Conservation (phyloP, 345 rosid genomes). For the Eucalyptus cladocalyx region DNA sequence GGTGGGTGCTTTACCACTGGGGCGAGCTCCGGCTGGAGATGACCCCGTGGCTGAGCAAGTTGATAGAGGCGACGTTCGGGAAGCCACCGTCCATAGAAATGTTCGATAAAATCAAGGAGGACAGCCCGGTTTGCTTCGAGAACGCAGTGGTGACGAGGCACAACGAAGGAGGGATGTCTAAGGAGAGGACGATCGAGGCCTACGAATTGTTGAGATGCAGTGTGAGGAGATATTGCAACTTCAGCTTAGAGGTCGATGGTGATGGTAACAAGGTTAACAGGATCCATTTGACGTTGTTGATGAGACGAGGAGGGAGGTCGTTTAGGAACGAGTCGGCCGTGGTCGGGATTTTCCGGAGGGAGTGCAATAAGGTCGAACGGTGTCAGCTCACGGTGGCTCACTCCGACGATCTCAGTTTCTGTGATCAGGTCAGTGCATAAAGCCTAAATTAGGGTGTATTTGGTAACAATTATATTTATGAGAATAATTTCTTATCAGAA, state of each 20-base stretch:
- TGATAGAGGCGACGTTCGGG: constrained; percentile 32
- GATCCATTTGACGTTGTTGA: constrained; percentile 47
- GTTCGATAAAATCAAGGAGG: constrained; percentile 6
- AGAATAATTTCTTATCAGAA: accelerated
- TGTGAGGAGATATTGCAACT: constrained; percentile 38
- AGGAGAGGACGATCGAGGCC: constrained; percentile 41
- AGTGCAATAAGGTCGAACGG: constrained; percentile 33
- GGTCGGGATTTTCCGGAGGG: constrained; percentile 27
- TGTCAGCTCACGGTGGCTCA: constrained; percentile 49
- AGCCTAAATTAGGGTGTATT: neutral
- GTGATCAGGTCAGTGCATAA: constrained; percentile 42
- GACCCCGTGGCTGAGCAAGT: constrained; percentile 30
- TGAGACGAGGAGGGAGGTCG: constrained; percentile 69
- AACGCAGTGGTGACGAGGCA: constrained; percentile 77
- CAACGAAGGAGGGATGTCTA: constrained; percentile 70
- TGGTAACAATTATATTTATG: no score
- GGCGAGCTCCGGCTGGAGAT: constrained; percentile 50
- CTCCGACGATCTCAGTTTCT: constrained; percentile 46
- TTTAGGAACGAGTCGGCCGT: constrained; percentile 45
- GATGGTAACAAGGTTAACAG: neutral
- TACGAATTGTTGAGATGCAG: constrained; percentile 51
- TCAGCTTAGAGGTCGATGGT: neutral
- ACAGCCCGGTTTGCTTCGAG: constrained; percentile 46
- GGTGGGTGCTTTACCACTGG: constrained; percentile 66
- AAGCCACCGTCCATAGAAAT: constrained; percentile 7